Base-by-base conservation (phyloP, 768 basidiomycete genomes). In the Hericium alpestre region DNA sequence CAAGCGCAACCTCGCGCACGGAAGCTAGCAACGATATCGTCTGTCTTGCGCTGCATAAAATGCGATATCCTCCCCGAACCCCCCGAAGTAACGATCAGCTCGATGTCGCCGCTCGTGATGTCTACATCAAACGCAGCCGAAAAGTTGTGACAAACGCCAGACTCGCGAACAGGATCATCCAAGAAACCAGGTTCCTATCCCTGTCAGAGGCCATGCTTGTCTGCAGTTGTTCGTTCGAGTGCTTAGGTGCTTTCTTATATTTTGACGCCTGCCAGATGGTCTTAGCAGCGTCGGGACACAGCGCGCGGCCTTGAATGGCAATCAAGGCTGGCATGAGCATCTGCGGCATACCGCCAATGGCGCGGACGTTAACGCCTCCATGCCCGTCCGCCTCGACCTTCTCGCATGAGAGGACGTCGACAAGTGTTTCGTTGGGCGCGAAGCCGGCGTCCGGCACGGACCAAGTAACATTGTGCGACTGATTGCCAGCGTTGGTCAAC, bases 381-480 rank as follows among this genome's bases (percentile, higher is more conserved):
- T 70, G 69, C 6, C 64, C 63, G 56, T 71, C 72, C 10, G 74
- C 72, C 2, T 60, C 60, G 37, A 75, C 62, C 46, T 61, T 64
- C 22, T 61, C 69, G 64, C 83, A 84, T 7, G 74, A 76, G 32
- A 84, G 62, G 27, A 79, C 73, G 58, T 84, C 81, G 37, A 84
- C 73, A 11, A 84, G 69, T 27, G 52, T 65, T 61, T 79, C 73
- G 53, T 71, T 70, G 0, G 66, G 61, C 23, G 66, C 59, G 70
- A 75, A 82, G 10, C 73, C 60, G n/a, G 67, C 65, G 5, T 46
- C 43, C n/a, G 70, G 72, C 40, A 80, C 72, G 18, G 65, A 73
- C 79, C 79, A 82, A 25, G 59, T 66, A 22, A 66, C 4, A n/a
- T 40, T 11, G 12, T 40, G 64, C 13, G 68, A 63, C 16, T 65